Evolutionary conservation across 1,284 basidiomycete genomes (phyloP), one percentile per base, ranked within the genome.

Genomic region (Leccinum subrobustum): DNA sequence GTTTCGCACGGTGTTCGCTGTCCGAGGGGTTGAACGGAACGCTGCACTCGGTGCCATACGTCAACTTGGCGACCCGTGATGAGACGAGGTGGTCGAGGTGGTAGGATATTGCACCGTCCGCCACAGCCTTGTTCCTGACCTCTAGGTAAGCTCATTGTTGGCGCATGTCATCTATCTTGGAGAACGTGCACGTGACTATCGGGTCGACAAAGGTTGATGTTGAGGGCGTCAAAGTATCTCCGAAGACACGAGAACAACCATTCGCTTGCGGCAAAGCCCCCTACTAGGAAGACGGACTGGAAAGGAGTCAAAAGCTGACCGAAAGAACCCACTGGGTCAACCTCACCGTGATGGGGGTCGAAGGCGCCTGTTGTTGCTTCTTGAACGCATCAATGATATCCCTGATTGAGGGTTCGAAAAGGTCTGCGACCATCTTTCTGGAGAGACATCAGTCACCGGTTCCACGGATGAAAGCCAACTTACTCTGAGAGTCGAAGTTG

Each of bases 91-190:
- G 81, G 62, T 85, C 79, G 31, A 84, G 61, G 58, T 79, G 80
- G 63, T 78, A 85, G 0, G 80, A 83, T 20, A 85, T 73, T 0
- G 81, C 82, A 3, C 84, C 83, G 51, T 85, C 81, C 0, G 83
- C 78, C 1, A 85, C 84, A 1, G 82, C 83, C 61, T 85, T 85
- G 63, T 82, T 84, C 37, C 83, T 84, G 52, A 37, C 35, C 25
- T 9, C 3, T 25, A 47, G 23, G 31, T 67, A 12, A 75, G 65
- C 2, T 3, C 27, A n/a, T 31, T 29, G 8, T 25, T 20, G 0
- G 42, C 14, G 25, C 39, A 48, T 33, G 8, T 18, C 12, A 20
- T 44, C 42, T 5, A 25, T 8, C 29, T 27, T 8, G 18, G 9
- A 39, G 48, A 27, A 73, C 79, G 54, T 70, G 77, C 78, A 77